These are phyloP conservation scores for Coccomyxa sp. DNA, from an alignment of 139 green algal genomes.

Conservation along the genomic window DNA sequence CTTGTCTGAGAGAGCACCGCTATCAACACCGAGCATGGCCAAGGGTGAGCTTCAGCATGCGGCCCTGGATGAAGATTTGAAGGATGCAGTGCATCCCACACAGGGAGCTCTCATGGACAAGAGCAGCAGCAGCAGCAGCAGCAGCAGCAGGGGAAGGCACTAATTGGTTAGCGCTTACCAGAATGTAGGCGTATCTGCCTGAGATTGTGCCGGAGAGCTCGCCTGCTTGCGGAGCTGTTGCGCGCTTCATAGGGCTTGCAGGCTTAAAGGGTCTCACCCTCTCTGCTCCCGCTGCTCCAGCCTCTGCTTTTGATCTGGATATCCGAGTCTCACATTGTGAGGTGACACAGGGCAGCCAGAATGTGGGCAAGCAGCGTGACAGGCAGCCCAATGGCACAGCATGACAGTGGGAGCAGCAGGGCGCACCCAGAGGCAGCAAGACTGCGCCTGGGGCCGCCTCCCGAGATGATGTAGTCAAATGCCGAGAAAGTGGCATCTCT, in stretches of 20 bases:
- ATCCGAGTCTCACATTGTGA: too few species aligned
- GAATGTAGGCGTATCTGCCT: background rate
- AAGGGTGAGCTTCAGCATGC: too few species aligned
- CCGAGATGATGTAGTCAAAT: background rate
- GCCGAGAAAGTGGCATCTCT: background rate
- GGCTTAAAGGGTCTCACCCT: background rate
- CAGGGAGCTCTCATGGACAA: background rate
- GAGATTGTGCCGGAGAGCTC: background rate
- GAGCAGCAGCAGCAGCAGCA: too few species aligned
- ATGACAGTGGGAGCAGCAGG: background rate
- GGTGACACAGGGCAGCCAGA: background rate
- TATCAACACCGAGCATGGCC: too few species aligned
- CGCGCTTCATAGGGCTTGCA: background rate
- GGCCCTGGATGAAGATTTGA: too few species aligned
- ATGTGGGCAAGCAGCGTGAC: background rate
- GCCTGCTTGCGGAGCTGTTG: background rate
- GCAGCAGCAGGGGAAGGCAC: too few species aligned
- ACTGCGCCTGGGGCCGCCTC: background rate
- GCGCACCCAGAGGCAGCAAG: background rate
- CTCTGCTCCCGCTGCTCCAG: background rate
- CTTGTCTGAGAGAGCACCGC: background rate
- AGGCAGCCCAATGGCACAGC: background rate
- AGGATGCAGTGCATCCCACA: background rate
- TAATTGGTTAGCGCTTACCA: too few species aligned
- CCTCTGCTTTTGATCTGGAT: too few species aligned